Base-by-base conservation (phyloP, 345 rosid genomes). In the Acer saccharum region DNA sequence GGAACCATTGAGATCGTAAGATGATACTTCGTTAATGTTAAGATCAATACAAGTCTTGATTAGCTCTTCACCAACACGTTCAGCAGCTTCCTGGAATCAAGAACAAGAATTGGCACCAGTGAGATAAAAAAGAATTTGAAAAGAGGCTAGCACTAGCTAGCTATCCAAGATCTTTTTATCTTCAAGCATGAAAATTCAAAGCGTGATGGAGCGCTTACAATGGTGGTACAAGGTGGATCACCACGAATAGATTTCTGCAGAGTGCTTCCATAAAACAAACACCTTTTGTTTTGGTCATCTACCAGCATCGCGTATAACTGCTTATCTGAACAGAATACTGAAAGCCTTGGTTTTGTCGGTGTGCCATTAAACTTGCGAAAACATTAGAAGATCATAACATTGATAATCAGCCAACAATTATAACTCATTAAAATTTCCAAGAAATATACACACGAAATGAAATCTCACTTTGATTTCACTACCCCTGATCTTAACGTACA, bases 241-340 rank as follows among this genome's bases (percentile, higher is more conserved):
- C 83, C 90, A 4, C 91, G 90, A 46, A 90, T 76, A 21, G 97
- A 91, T 79, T 88, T 92, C 88, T 93, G 99, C 82, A 93, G 79
- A 63, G 99, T 91, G 87, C 92, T 92, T 72, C 89, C 99, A 43
- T 86, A 89, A 77, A 90, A 93, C 75, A 93, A 84, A 77, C 91
- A 90, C 83, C 88, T 93, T 80, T 90, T 92, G 89, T 91, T 93
- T 55, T 78, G 85, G 76, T 93, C 98, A 84, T 95, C 99, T 1
- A 95, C 94, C 81, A 95, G 85, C 95, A 90, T 86, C 10, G 94
- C 98, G 73, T 93, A 93, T 29, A 95, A 83, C 77, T 95, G 99
- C 65, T 92, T 91, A 18, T 90, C 91, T 23, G 97, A 93, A 84
- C 97, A 92, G 88, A 95, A 95, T 21, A 95, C 98, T 5, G 98